These are phyloP conservation scores for Yarrowia hollandica DNA, from an alignment of 805 yeast genomes.

Conservation along the genomic window DNA sequence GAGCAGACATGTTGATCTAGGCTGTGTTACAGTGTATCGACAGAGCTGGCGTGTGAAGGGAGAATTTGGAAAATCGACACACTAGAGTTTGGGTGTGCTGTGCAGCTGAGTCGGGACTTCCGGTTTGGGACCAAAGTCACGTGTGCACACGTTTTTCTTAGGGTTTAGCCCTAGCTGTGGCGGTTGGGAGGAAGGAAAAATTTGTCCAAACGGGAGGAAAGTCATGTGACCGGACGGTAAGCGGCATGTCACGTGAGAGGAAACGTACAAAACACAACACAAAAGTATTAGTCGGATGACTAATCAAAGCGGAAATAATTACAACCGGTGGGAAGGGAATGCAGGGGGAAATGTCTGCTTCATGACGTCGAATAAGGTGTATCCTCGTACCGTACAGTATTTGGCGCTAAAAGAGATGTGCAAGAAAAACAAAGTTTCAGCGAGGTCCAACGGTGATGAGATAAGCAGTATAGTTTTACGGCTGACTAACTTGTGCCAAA, in stretches of 20 bases:
- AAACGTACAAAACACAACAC: too few relatives aligned
- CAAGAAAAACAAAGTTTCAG: too few relatives aligned
- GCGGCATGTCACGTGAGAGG: background rate
- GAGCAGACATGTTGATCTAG: constrained; percentile 35
- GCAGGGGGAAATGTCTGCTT: too few relatives aligned
- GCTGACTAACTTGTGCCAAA: too few relatives aligned
- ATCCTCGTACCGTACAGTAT: too few relatives aligned
- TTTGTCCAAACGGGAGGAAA: background rate
- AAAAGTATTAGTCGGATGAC: too few relatives aligned
- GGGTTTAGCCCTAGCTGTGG: constrained; percentile 25
- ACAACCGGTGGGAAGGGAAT: too few relatives aligned
- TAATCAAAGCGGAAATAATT: too few relatives aligned
- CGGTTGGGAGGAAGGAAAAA: background rate
- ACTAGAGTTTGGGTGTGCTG: constrained; percentile 27
- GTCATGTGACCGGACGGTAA: background rate
- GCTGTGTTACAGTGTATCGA: constrained; percentile 28
- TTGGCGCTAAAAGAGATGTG: too few relatives aligned
- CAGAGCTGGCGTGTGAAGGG: constrained; percentile 30
- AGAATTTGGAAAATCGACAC: constrained; percentile 29
- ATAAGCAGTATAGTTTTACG: too few relatives aligned
- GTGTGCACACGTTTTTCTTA: background rate
- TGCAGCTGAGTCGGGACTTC: constrained; percentile 5
- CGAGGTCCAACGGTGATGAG: too few relatives aligned
- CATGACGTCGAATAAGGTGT: too few relatives aligned
- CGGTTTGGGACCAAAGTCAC: constrained; percentile 9